Conservation (phyloP, 768 basidiomycete genomes). For the Agrocybe pediades region DNA sequence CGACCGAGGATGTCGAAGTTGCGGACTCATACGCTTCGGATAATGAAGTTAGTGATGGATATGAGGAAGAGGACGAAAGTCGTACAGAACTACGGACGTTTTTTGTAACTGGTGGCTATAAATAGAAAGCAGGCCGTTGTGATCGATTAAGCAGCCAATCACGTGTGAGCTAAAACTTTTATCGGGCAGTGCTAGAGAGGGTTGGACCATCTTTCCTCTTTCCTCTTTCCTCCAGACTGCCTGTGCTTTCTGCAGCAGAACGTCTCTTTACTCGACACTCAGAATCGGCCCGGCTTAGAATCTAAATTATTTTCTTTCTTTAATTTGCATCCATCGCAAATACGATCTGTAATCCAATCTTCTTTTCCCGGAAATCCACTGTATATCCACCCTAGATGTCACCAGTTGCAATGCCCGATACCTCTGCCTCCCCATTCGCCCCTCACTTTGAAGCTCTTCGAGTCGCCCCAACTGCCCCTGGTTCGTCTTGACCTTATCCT, state of each 20-base stretch:
- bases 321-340: conserved; percentile 15
- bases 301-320: conserved; percentile 8
- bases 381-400: conserved; percentile 44
- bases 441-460: conserved; percentile 53
- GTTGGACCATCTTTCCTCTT: not conserved
- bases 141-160: conserved; percentile 5
- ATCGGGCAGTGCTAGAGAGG: too few relatives aligned
- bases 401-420: conserved; percentile 50
- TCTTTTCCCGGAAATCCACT: conserved; percentile 10
- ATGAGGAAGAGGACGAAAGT: too few relatives aligned
- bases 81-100: too few relatives aligned
- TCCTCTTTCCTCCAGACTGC: conserved; percentile 6
- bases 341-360: conserved; percentile 15
- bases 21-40: too few relatives aligned
- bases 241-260: conserved; percentile 9
- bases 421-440: conserved; percentile 43
- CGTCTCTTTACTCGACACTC: conserved; percentile 3
- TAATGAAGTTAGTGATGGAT: too few relatives aligned
- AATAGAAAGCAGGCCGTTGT: not conserved
- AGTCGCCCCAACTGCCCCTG: conserved; percentile 63
- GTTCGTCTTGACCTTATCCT: conserved; percentile 31
- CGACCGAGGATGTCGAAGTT: too few relatives aligned
- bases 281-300: conserved; percentile 6
- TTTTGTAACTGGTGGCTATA: too few relatives aligned
- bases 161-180: conserved; percentile 17